phyloP scores from a whole-genome alignment of 163 green algal genomes.

The Chloroidium sp. region DNA sequence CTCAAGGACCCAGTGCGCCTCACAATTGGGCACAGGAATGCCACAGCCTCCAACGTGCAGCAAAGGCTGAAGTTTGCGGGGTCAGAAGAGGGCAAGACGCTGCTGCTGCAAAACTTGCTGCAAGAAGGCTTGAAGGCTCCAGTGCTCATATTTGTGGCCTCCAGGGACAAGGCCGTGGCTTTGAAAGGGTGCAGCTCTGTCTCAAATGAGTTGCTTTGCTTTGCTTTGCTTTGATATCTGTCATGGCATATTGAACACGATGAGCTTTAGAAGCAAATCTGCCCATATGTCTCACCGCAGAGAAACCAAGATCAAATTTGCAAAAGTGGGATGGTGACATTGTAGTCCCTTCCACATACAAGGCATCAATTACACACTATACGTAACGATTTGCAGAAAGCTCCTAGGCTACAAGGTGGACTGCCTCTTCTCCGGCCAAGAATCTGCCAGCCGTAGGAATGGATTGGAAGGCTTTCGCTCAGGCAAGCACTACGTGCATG shows the following conservation, averaged over 20 bases:
- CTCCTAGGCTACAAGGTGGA: slow-evolving; percentile 37
- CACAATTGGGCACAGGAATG: slow-evolving; percentile 69
- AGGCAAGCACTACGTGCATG: slow-evolving; percentile 1
- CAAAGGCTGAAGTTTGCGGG: slow-evolving; percentile 91
- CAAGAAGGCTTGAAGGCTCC: slow-evolving; percentile 65
- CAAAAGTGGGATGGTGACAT: no score
- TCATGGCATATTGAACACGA: no score
- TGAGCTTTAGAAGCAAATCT: no score
- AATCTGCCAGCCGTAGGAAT: slow-evolving; percentile 44
- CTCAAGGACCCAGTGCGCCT: slow-evolving; percentile 76
- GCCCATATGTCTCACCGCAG: no score
- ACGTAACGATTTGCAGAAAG: no score
- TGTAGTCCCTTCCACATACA: no score
- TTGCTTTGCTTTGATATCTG: no score
- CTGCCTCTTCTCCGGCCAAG: slow-evolving; percentile 73
- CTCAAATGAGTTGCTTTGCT: no score
- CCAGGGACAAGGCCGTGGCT: slow-evolving; percentile 70
- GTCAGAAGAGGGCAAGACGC: slow-evolving; percentile 79
- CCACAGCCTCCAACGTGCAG: slow-evolving; percentile 48
- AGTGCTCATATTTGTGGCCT: slow-evolving; percentile 76
- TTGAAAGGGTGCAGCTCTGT: slow-evolving; percentile 43
- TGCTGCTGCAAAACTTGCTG: slow-evolving; percentile 84
- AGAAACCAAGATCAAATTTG: no score
- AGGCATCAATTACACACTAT: no score
- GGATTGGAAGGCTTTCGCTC: slow-evolving; percentile 83